Evolutionary conservation across 345 rosid genomes (phyloP).

Genomic region (Heritiera littoralis): DNA sequence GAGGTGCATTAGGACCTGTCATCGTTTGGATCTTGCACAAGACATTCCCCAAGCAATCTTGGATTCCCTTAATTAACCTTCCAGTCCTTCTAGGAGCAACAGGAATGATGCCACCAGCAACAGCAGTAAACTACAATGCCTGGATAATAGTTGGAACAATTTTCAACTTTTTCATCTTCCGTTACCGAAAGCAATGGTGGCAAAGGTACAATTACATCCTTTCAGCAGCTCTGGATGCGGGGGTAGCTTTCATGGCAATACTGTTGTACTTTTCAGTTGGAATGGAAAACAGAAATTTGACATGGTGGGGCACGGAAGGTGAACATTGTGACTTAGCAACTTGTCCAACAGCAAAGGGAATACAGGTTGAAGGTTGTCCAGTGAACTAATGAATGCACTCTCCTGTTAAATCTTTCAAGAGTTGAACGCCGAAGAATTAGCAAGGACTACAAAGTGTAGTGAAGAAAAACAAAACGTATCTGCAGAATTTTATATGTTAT

Average conservation of each 20-base stretch:
- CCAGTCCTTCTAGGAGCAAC: slow-evolving; percentile 89
- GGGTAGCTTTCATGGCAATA: slow-evolving; percentile 88
- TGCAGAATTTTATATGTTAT: neutral
- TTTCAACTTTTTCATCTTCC: slow-evolving; percentile 78
- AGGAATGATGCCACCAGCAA: slow-evolving; percentile 76
- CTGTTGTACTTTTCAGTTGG: slow-evolving; percentile 66
- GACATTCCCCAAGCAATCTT: slow-evolving; percentile 67
- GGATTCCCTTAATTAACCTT: slow-evolving; percentile 87
- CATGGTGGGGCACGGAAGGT: slow-evolving; percentile 82
- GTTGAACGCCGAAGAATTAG: slow-evolving; percentile 19
- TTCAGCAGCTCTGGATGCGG: slow-evolving; percentile 83
- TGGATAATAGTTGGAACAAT: slow-evolving; percentile 80
- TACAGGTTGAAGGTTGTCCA: slow-evolving; percentile 62
- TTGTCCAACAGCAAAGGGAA: slow-evolving; percentile 82
- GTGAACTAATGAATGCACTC: slow-evolving; percentile 31
- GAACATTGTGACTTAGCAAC: slow-evolving; percentile 75
- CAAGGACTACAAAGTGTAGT: neutral
- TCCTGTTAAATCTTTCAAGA: slow-evolving; percentile 11
- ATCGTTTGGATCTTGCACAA: slow-evolving; percentile 72
- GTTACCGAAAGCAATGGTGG: slow-evolving; percentile 81
- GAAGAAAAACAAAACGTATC: neutral
- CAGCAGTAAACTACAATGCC: slow-evolving; percentile 70
- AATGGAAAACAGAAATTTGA: slow-evolving; percentile 49
- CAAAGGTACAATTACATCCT: slow-evolving; percentile 84
- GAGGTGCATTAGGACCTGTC: slow-evolving; percentile 77